These are phyloP conservation scores for Capsella rubella DNA, from an alignment of 441 rosid species.

Conservation along the genomic window DNA sequence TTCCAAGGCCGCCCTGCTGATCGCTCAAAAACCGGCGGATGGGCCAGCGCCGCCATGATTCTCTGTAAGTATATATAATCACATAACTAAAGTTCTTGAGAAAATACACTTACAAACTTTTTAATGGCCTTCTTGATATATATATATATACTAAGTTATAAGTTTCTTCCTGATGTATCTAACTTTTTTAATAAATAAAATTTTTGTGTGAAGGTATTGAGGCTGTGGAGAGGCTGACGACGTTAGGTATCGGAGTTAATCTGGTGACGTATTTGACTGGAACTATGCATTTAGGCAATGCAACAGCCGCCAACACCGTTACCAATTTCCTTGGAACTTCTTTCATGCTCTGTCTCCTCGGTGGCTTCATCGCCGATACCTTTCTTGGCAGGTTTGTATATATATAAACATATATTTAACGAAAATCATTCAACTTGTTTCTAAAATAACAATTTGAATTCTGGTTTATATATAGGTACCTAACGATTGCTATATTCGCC, in stretches of 20 bases:
- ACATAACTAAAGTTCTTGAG: background rate
- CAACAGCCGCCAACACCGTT: constrained; percentile 79
- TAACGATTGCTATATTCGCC: constrained; percentile 87
- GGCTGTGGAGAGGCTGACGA: constrained; percentile 84
- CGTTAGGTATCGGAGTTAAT: constrained; percentile 90
- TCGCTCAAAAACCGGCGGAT: constrained; percentile 75
- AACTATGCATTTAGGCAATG: constrained; percentile 88
- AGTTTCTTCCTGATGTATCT: constrained; percentile 4
- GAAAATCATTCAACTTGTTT: background rate
- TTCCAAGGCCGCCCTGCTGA: constrained; percentile 80
- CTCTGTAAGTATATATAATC: constrained; percentile 57
- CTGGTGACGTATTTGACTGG: constrained; percentile 87
- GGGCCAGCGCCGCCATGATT: constrained; percentile 90
- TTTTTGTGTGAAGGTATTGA: constrained; percentile 62
- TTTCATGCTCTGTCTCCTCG: constrained; percentile 90
- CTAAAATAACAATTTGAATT: background rate
- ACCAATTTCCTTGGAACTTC: constrained; percentile 95
- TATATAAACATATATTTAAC: background rate
- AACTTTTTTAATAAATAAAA: background rate
- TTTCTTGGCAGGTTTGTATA: constrained; percentile 81
- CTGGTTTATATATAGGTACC: constrained; percentile 60
- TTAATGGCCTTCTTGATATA: too few relatives aligned
- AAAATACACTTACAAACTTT: too few relatives aligned
- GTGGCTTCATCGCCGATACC: constrained; percentile 90
- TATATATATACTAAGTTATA: background rate